Evolutionary conservation across 164 flowering plant species (phyloP), one percentile per base, ranked within the genome.

Genomic region (Hamamelis virginiana): DNA sequence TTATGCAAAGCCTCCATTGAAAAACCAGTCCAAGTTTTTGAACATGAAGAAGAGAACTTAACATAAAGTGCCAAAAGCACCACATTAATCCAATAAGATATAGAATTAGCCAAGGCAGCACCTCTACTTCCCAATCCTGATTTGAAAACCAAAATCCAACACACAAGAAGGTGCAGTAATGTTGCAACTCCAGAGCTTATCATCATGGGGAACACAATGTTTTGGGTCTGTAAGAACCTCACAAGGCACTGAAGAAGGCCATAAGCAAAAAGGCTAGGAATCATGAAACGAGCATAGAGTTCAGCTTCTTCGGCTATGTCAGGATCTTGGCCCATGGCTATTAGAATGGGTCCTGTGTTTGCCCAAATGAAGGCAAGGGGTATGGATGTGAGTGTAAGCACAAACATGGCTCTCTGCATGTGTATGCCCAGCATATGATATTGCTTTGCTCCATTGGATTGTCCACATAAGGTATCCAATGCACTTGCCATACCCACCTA

Each of bases 181-280:
- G 82, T 62, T 18, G 80, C 46, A 15, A 76, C 56, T 48, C 78
- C 86, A 9, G 85, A 79, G 73, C 63, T 56, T 14, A 85, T 16
- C 83, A 83, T 64, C 83, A 85, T 73, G 21, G 89, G 89, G 43
- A 81, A 70, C 0, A 85, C 86, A 44, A 76, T 81, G 76, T 76
- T 81, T 44, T 85, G 86, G 8, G 84, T 75, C 44, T 85, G 89
- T 9, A 85, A 70, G 78, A 82, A 85, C 64, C 68, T 74, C 59
- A 59, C 64, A 4, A 78, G 77, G 63, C 82, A 77, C 62, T 82
- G 84, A 63, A 85, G 84, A 44, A 82, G 69, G 43, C 78, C 84
- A 53, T 80, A 82, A 3, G 82, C 81, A 33, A 77, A 85, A 52
- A 85, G 71, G 62, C 75, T 67, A 0, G 88, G 88, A 59, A 85